Evolutionary conservation across 768 basidiomycete species (phyloP).

Genomic region (Coprinopsis sp.): DNA sequence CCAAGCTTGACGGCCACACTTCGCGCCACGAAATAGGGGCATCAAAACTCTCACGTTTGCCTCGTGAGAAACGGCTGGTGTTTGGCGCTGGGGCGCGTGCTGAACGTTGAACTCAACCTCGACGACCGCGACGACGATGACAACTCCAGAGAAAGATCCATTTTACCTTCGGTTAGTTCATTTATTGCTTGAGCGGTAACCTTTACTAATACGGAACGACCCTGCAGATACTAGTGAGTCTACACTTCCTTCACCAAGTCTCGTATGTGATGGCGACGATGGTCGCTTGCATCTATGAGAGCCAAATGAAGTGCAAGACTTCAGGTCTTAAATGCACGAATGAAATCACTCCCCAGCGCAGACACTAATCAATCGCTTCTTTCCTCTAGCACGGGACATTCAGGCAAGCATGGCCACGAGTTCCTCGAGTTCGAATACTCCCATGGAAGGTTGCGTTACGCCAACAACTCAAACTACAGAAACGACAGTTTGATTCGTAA

Average conservation of each 20-base stretch:
- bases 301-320: neutral
- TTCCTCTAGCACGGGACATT: slow-evolving; percentile 82
- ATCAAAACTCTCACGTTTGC: no score
- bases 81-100: no score
- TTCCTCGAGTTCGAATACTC: slow-evolving; percentile 99
- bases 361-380: neutral
- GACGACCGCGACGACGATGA: slow-evolving; percentile 32
- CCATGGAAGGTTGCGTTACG: slow-evolving; percentile 93
- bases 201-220: neutral
- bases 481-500: slow-evolving; percentile 97
- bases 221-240: slow-evolving; percentile 9
- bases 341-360: slow-evolving; percentile 16
- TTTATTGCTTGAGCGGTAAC: neutral
- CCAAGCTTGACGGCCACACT: no score
- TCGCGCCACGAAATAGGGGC: no score
- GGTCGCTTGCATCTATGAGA: neutral
- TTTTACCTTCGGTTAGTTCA: slow-evolving; percentile 69
- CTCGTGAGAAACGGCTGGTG: no score
- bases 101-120: slow-evolving; percentile 8
- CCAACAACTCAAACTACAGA: slow-evolving; percentile 98
- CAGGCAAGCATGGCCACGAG: slow-evolving; percentile 96
- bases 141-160: slow-evolving; percentile 60
- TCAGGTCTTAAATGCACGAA: slow-evolving; percentile 39
- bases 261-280: neutral
- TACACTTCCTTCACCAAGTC: no score